Percentiles rank a stretch among this genome's conserved stretches.
Conservation (phyloP, 805 yeast genomes). For the Lipomyces chichibuensis region DNA sequence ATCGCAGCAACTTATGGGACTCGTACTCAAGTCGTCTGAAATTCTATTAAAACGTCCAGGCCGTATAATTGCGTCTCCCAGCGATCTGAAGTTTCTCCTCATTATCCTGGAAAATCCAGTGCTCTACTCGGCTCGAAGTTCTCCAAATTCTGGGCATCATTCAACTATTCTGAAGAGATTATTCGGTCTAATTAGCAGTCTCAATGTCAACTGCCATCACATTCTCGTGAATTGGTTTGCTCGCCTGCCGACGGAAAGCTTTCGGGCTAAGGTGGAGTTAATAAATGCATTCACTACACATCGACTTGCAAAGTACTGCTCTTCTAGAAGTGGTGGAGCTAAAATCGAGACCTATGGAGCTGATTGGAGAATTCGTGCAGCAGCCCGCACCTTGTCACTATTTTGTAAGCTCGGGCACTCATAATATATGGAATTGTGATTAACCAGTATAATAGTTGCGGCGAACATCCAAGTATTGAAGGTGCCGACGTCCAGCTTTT, state of each 20-base stretch:
- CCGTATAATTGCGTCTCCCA: slow-evolving; percentile 46
- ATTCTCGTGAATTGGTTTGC: slow-evolving; percentile 62
- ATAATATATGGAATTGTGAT: slow-evolving; percentile 39
- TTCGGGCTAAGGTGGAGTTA: slow-evolving; percentile 61
- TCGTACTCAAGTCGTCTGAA: slow-evolving; percentile 56
- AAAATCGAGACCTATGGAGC: slow-evolving; percentile 63
- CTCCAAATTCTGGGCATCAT: slow-evolving; percentile 58
- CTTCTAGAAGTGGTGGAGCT: slow-evolving; percentile 24
- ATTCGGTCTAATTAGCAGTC: slow-evolving; percentile 66
- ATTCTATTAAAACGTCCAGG: slow-evolving; percentile 58
- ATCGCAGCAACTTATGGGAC: slow-evolving; percentile 62
- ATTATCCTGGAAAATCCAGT: slow-evolving; percentile 71
- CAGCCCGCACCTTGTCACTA: slow-evolving; percentile 60
- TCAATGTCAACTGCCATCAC: slow-evolving; percentile 48
- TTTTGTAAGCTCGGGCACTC: slow-evolving; percentile 54
- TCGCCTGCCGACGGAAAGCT: slow-evolving; percentile 49
- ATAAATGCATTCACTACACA: slow-evolving; percentile 78
- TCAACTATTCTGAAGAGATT: slow-evolving; percentile 57
- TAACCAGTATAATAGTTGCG: slow-evolving; percentile 17
- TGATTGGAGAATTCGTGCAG: slow-evolving; percentile 80
- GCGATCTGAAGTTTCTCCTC: slow-evolving; percentile 60
- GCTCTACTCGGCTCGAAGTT: slow-evolving; percentile 48
- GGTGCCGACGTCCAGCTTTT: slow-evolving; percentile 55
- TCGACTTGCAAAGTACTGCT: slow-evolving; percentile 54
- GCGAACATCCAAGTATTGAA: slow-evolving; percentile 36